These are phyloP conservation scores for Russula lepida DNA, from an alignment of 768 basidiomycete species.

Conservation along the genomic window DNA sequence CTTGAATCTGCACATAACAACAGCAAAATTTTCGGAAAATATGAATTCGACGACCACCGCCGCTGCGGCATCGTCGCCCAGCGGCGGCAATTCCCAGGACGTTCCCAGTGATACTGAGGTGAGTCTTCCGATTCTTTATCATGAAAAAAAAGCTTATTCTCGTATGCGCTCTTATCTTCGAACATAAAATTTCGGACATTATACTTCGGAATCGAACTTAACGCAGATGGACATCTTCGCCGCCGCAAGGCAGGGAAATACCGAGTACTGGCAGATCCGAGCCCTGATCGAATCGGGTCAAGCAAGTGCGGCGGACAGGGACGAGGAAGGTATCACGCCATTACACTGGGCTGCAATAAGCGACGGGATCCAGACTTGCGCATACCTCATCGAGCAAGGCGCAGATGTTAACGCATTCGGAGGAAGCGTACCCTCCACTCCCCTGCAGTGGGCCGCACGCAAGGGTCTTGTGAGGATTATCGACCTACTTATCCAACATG, in stretches of 20 bases:
- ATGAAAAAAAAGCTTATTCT: too few species aligned
- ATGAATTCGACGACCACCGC: too few species aligned
- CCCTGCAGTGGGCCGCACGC: slow-evolving; percentile 95
- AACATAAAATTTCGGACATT: too few species aligned
- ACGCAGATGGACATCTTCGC: slow-evolving; percentile 60
- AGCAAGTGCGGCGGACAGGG: slow-evolving; percentile 65
- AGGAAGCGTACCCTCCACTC: slow-evolving; percentile 85
- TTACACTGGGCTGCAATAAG: slow-evolving; percentile 98
- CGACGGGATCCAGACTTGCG: slow-evolving; percentile 78
- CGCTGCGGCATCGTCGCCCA: too few species aligned
- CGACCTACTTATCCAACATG: slow-evolving; percentile 79
- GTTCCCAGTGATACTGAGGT: too few species aligned
- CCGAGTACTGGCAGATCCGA: slow-evolving; percentile 47
- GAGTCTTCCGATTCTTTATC: too few species aligned
- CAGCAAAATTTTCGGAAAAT: too few species aligned
- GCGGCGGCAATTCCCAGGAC: too few species aligned
- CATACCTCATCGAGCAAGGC: slow-evolving; percentile 79
- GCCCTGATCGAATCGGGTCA: slow-evolving; percentile 60
- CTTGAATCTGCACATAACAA: too few species aligned
- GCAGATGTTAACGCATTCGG: slow-evolving; percentile 91
- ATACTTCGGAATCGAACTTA: background rate
- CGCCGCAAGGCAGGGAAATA: slow-evolving; percentile 80
- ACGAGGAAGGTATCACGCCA: slow-evolving; percentile 86
- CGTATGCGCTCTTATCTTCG: too few species aligned
- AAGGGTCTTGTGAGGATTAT: slow-evolving; percentile 95